These are phyloP conservation scores for Fusarium sp. DNA, from an alignment of 2,329 filamentous ascomycete species.

Conservation along the genomic window DNA sequence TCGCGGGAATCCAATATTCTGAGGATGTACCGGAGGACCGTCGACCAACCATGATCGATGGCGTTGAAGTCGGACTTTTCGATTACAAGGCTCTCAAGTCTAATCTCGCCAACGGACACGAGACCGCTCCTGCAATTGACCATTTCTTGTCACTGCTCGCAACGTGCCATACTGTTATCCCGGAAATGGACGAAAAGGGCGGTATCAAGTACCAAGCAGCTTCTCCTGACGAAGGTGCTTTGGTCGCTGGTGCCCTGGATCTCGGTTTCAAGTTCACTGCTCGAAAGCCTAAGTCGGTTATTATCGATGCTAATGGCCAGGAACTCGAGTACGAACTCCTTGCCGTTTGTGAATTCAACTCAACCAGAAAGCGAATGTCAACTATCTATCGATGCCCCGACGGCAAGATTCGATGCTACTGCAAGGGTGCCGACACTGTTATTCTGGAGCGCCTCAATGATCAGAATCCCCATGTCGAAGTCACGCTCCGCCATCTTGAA, in stretches of 20 bases:
- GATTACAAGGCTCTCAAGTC: slow-evolving; percentile 81
- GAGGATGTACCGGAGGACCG: slow-evolving; percentile 93
- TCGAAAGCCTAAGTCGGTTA: slow-evolving; percentile 87
- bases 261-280: slow-evolving; percentile 92
- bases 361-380: slow-evolving; percentile 92
- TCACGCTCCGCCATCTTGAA: slow-evolving; percentile 94
- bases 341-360: slow-evolving; percentile 99
- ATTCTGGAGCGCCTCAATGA: slow-evolving; percentile 90
- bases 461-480: slow-evolving; percentile 86
- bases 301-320: slow-evolving; percentile 79
- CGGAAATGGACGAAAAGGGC: slow-evolving; percentile 82
- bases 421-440: slow-evolving; percentile 97
- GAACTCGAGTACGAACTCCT: slow-evolving; percentile 88
- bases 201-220: slow-evolving; percentile 98
- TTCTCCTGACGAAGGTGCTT: slow-evolving; percentile 95
- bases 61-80: slow-evolving; percentile 80
- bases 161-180: slow-evolving; percentile 97
- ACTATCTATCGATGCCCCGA: slow-evolving; percentile 96
- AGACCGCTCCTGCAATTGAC: slow-evolving; percentile 66
- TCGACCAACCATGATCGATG: slow-evolving; percentile 81
- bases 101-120: slow-evolving; percentile 70
- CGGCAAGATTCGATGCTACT: slow-evolving; percentile 92
- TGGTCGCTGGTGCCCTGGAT: slow-evolving; percentile 88
- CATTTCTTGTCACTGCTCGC: slow-evolving; percentile 89
- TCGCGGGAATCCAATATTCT: slow-evolving; percentile 92